Evolutionary conservation across 176 grass and related monocot genomes (phyloP), one percentile per base, ranked within the genome.

Genomic region (Pharus latifolius): DNA sequence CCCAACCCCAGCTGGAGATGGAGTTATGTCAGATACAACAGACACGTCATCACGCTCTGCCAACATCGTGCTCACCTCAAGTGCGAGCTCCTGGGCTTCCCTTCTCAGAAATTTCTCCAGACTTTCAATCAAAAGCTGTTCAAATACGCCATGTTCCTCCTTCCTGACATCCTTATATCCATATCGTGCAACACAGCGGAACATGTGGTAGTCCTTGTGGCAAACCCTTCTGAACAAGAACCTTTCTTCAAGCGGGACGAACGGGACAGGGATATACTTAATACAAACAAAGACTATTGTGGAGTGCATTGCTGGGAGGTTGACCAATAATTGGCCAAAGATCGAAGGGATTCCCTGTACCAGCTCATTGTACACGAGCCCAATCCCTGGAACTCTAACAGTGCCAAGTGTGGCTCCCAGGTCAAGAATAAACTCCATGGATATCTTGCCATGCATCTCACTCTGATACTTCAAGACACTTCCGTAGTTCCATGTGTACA

Each of bases 401-500:
- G 90, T 91, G 76, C 95, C 95, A 55, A 99, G 95, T n/a, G 75
- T 85, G 17, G 95, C 66, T 59, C 95, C 90, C 18, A 99, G 78
- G 24, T 94, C 95, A 57, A 47, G 66, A 41, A 99, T 79, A 7
- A 91, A 87, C 44, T 99, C 84, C 35, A 94, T 76, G 7, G 95
- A 99, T 70, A 99, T 94, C 87, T 90, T 99, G 41, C 79, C 90
- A 9, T 75, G 95, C 76, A 99, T 94, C 90, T 99, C 95, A 15
- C 90, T 88, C 76, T 88, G 95, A 68, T 99, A 99, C 65, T 99
- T 94, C 51, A 99, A 57, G 15, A 99, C 95, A 30, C 95, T 99
- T 63, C 90, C 95, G 11, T 99, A 99, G 72, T 99, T 94, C 95
- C 95, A 99, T 22, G 87, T 76, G 71, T 94, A 99, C 95, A 99